Evolutionary conservation across 331 rosid species (phyloP).

Genomic region (Malus hybrid): DNA sequence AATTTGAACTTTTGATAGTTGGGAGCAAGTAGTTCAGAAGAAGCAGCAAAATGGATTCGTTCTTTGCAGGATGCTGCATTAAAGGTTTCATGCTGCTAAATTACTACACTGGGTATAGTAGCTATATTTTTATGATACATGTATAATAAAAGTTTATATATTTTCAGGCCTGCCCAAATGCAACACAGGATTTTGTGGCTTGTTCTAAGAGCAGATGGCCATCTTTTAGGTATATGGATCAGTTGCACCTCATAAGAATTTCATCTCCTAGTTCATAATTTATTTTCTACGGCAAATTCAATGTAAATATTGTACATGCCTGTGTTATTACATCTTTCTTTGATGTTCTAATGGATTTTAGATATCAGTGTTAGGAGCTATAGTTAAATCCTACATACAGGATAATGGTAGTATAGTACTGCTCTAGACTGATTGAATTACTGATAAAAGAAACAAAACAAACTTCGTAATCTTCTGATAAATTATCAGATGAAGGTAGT

Average conservation of each 20-base stretch:
- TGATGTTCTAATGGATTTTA: not conserved
- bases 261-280: not conserved
- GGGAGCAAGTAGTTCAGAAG: slow-evolving; percentile 93
- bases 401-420: not conserved
- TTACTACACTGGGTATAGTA: not conserved
- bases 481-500: not conserved
- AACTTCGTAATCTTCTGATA: not conserved
- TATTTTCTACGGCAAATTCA: not conserved
- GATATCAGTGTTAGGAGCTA: not conserved
- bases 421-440: not conserved
- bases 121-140: not conserved
- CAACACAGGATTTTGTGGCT: slow-evolving; percentile 33
- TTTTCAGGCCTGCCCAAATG: slow-evolving; percentile 48
- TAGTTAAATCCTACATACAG: not conserved
- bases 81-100: slow-evolving; percentile 41
- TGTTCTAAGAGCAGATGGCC: slow-evolving; percentile 31
- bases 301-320: not conserved
- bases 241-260: not conserved
- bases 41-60: slow-evolving; percentile 81
- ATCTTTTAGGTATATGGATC: slow-evolving; percentile 43
- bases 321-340: not conserved
- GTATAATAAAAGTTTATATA: not conserved
- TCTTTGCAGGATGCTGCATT: slow-evolving; percentile 63
- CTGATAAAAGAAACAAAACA: not conserved
- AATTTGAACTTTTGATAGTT: slow-evolving; percentile 34